Base-by-base conservation (phyloP, 2,329 filamentous ascomycete species). In the Fusarium drepaniforme region DNA sequence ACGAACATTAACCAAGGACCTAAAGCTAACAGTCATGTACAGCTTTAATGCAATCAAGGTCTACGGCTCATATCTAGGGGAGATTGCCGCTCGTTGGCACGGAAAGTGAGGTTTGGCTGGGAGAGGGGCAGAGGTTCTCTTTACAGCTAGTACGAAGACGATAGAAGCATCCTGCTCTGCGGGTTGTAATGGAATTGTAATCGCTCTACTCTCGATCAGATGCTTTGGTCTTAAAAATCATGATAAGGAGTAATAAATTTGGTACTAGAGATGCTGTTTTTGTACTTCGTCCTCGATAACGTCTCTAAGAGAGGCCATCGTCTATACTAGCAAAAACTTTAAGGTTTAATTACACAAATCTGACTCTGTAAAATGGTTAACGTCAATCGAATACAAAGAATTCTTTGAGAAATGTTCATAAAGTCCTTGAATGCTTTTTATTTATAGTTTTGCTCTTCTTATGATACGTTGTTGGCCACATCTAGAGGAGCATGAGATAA, bases 1-100 rank as follows among this genome's bases (percentile, higher is more conserved):
- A 28, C 0, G 4, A 5, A 11, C 3, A 0, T 5, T 11, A 0
- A 7, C 4, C 3, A 25, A 23, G 23, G 15, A 12, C 8, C 1
- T 3, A 18, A 16, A 18, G 44, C 23, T 49, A 49, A 49, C 23
- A 1, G 8, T 49, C 3, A 16, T 28, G 3, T 25, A 2, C 44
- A 49, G 44, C 9, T 28, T 49, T 9, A 49, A 49, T 18, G 23
- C 44, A 49, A 28, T 49, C 8, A 49, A 49, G 16, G 44, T 49
- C 15, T 49, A 49, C 3, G 23, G 44, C 44, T 49, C 44, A 18
- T 49, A 49, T 16, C 44, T 49, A 0, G 23, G 15, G 44, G 23
- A 49, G 44, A 49, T 49, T 28, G 44, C 23, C 5, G 23, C 23
- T 28, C 8, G 23, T 4, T 49, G 44, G 44, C 23, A 49, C 0